Evolutionary conservation across 1,139 yeast genomes (phyloP).

Genomic region (Nakaseomyces delphensis): DNA sequence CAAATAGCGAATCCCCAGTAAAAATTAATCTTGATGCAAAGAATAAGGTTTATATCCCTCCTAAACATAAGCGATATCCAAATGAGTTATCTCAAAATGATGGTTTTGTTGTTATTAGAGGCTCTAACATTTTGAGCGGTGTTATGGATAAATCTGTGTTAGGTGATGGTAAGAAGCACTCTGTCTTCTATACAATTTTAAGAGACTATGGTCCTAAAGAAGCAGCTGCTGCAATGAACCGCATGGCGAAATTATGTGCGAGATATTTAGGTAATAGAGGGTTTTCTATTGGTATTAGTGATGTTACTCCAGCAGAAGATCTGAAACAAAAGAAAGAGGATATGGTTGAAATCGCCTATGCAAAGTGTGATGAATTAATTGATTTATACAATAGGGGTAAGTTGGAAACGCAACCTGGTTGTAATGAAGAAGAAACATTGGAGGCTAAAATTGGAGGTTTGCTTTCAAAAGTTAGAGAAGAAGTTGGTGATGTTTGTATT

Average conservation of each 20-base stretch:
- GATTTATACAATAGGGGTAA: constrained; percentile 72
- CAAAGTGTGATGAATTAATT: constrained; percentile 87
- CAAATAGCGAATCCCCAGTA: constrained; percentile 67
- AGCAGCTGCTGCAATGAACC: constrained; percentile 93
- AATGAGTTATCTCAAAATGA: constrained; percentile 97
- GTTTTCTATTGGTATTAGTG: constrained; percentile 93
- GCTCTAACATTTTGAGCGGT: constrained; percentile 82
- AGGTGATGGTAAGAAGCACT: constrained; percentile 97
- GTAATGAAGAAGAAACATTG: constrained; percentile 95
- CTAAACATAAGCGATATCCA: constrained; percentile 57
- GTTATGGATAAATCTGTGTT: constrained; percentile 94
- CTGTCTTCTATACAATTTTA: constrained; percentile 88
- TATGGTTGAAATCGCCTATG: constrained; percentile 85
- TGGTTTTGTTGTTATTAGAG: constrained; percentile 84
- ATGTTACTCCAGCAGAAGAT: constrained; percentile 86
- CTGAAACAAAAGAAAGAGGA: constrained; percentile 72
- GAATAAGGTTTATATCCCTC: constrained; percentile 76
- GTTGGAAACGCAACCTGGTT: constrained; percentile 97
- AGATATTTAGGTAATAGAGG: constrained; percentile 91
- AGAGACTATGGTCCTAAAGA: constrained; percentile 94
- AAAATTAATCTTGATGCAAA: constrained; percentile 89
- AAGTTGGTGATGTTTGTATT: constrained; percentile 97
- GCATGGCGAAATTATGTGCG: constrained; percentile 98
- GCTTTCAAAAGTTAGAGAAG: constrained; percentile 94
- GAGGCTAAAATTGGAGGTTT: constrained; percentile 97